A percentile compares a stretch with the other conserved stretches of the same genome.
Conservation (phyloP, 495 filamentous ascomycete species). For the Xylaria telfairii region DNA sequence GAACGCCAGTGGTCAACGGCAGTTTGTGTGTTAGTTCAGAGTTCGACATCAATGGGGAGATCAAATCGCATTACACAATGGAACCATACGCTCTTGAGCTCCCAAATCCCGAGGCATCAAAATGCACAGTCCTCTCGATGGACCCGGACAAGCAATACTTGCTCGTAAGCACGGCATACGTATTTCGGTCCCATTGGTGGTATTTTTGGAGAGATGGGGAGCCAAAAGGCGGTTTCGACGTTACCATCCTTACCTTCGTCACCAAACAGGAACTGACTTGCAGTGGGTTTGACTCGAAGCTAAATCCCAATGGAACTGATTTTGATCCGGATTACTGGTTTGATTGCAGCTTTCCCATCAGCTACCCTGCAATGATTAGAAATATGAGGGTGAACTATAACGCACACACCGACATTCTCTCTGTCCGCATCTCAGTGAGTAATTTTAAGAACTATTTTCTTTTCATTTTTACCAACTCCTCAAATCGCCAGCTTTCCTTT, state of each 20-base stretch:
- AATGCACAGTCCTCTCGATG: neutral
- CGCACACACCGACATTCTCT: neutral
- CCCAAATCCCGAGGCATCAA: slow-evolving; percentile 2
- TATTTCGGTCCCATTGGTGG: neutral
- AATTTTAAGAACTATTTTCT: too few relatives aligned
- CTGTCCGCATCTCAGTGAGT: neutral
- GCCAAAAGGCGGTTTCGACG: neutral
- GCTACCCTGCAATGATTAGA: neutral
- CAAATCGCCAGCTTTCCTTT: too few relatives aligned
- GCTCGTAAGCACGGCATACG: neutral
- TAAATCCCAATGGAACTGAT: neutral
- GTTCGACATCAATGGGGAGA: neutral
- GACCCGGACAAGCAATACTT: slow-evolving; percentile 2
- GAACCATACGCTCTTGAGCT: slow-evolving; percentile 9
- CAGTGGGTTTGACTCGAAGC: neutral
- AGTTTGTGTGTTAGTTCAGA: neutral
- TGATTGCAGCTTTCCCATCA: neutral
- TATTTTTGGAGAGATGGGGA: slow-evolving; percentile 6
- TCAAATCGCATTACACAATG: slow-evolving; percentile 6
- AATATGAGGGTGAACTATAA: neutral
- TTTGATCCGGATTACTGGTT: slow-evolving; percentile 1
- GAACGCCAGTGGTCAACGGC: neutral
- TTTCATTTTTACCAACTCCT: too few relatives aligned
- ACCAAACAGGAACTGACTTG: neutral
- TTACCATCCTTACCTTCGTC: neutral